Conservation (phyloP, 805 yeast genomes). For the Yarrowia yakushimensis region DNA sequence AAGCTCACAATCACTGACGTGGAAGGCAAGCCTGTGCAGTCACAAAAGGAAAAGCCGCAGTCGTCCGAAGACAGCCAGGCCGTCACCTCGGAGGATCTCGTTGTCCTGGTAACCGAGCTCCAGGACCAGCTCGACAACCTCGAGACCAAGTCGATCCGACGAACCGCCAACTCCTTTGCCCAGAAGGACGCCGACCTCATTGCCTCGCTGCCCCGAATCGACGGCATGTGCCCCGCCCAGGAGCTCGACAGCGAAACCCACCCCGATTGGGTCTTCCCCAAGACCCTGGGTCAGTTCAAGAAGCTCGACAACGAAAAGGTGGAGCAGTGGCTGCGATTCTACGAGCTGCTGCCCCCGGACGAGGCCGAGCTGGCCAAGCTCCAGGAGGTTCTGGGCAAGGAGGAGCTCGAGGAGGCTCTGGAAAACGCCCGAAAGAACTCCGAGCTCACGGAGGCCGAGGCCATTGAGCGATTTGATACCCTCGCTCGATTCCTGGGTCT, state of each 20-base stretch:
- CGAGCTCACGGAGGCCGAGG: conserved; percentile 46
- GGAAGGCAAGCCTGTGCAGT: conserved; percentile 16
- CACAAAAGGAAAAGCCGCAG: not conserved
- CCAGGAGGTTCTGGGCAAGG: conserved; percentile 48
- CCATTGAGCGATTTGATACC: conserved; percentile 55
- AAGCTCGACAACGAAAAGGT: conserved; percentile 46
- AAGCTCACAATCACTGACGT: conserved; percentile 21
- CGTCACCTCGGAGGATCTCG: conserved; percentile 78
- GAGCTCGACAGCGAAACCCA: conserved; percentile 30
- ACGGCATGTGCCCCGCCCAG: conserved; percentile 63
- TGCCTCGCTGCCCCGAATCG: conserved; percentile 74
- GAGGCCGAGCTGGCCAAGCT: conserved; percentile 51
- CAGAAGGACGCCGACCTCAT: conserved; percentile 43
- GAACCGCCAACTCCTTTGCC: conserved; percentile 62
- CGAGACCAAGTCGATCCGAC: conserved; percentile 71
- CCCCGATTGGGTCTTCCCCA: conserved; percentile 48
- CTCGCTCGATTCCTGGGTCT: conserved; percentile 70
- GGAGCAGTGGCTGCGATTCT: conserved; percentile 60
- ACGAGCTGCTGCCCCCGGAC: conserved; percentile 70
- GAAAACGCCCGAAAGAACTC: conserved; percentile 36
- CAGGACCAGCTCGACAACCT: conserved; percentile 76
- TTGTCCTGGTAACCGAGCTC: conserved; percentile 81
- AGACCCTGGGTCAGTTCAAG: conserved; percentile 51
- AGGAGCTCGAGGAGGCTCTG: conserved; percentile 39
- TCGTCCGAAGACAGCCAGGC: conserved; percentile 51